Percentiles rank a stretch among this genome's conserved stretches.
Conservation (phyloP, 768 basidiomycete species). For the Pulveroboletus sp. region DNA sequence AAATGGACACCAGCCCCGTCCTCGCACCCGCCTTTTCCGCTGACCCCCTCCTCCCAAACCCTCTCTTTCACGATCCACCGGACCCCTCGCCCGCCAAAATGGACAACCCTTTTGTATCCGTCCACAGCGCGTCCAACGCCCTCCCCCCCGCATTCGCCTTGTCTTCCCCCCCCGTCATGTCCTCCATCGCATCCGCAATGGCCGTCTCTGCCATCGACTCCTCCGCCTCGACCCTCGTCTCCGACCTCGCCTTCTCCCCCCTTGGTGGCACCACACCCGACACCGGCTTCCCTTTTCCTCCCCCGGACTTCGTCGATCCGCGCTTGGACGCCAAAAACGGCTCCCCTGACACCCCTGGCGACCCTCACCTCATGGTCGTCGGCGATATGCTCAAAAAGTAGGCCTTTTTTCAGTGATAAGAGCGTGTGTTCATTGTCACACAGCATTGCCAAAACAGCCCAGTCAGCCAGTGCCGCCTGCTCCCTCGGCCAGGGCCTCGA, state of each 20-base stretch:
- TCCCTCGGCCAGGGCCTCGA: slow-evolving; percentile 43
- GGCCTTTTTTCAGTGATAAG: slow-evolving; percentile 16
- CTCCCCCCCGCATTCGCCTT: slow-evolving; percentile 24
- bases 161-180: slow-evolving; percentile 5
- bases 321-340: slow-evolving; percentile 11
- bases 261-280: slow-evolving; percentile 15
- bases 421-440: slow-evolving; percentile 15
- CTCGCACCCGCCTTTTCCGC: slow-evolving; percentile 15
- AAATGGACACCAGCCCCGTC: slow-evolving; percentile 19
- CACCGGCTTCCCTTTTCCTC: slow-evolving; percentile 22
- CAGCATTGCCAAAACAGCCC: slow-evolving; percentile 62
- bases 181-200: neutral
- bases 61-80: slow-evolving; percentile 1
- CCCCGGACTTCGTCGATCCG: slow-evolving; percentile 23
- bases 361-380: slow-evolving; percentile 48
- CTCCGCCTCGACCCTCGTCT: slow-evolving; percentile 15
- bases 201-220: slow-evolving; percentile 20
- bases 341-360: slow-evolving; percentile 35
- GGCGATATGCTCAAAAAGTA: slow-evolving; percentile 55
- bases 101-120: slow-evolving; percentile 39
- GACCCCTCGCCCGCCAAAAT: slow-evolving; percentile 14
- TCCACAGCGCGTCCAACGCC: slow-evolving; percentile 31
- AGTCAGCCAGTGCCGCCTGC: slow-evolving; percentile 53
- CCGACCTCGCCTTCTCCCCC: slow-evolving; percentile 28
- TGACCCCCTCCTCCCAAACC: neutral